Evolutionary conservation across 2,329 filamentous ascomycete species (phyloP), one percentile per base, ranked within the genome.

Genomic region (Lecanicillium sp.): DNA sequence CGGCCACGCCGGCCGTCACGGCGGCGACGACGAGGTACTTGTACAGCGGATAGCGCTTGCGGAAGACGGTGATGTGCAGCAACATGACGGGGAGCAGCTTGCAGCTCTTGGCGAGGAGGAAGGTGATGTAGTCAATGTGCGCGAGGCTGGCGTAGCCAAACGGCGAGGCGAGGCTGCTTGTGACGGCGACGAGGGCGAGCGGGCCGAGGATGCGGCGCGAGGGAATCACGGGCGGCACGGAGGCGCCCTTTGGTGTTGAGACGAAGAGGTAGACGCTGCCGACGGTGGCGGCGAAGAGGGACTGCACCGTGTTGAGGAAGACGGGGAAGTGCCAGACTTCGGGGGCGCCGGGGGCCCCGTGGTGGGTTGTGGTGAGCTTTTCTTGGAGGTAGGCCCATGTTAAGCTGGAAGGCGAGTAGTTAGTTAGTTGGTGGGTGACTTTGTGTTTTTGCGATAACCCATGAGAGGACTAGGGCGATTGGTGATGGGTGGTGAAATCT

Each of bases 71-170:
- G 54, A 96, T 78, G 67, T 98, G 90, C 29, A 98, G 74, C 54
- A 92, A 81, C 92, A 98, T 96, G 55, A 98, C 92, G 3, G 92
- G 92, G n/a, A 98, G 79, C 15, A 98, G 75, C 68, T 98, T 98
- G 81, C 92, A 98, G 52, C 83, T 89, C 66, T 98, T 96, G 51
- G 92, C 90, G 30, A 98, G 83, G 50, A 95, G 85, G 65, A 94
- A 96, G 20, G 92, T 95, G 55, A 96, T 86, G 65, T 96, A 96
- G 74, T 96, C 92, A 63, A 96, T 88, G 60, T 96, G 88, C 28
- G 83, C 80, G 36, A 96, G 79, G 43, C 80, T 84, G 35, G 92
- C 89, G 64, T 96, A 96, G 50, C 90, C 92, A 55, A 95, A 95
- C 3, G 90, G 90, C n/a, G 83, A 88, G 29, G 90, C 88, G 37